Base-by-base conservation (phyloP, 2,329 filamentous ascomycete genomes). In the Xylariaceae sp. region DNA sequence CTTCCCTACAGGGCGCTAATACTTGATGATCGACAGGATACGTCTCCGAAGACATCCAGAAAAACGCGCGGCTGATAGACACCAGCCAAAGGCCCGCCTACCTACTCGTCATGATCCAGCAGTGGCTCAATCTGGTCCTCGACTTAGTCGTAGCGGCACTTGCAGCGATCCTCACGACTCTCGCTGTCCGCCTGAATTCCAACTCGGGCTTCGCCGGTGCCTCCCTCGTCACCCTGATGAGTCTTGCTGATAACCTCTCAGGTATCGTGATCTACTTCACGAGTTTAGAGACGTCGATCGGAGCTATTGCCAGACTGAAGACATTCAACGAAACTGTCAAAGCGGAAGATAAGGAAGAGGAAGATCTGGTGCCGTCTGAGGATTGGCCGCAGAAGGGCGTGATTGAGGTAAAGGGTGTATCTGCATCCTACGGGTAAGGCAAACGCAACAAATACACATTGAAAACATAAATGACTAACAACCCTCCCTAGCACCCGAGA, bases 41-140 rank as follows among this genome's bases (percentile, higher is more conserved):
- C 66, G 51, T 65, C 27, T 47, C 55, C 3, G 55, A 60, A 5
- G 64, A 69, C 43, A 53, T 62, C 14, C 51, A 63, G 16, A 65
- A 66, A 41, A 73, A 71, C 40, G 51, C 61, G 9, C 45, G 51
- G 14, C 55, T 72, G 1, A 54, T 76, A 4, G 66, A 75, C 43
- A 59, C 57, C 8, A 73, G 70, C 3, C 72, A 75, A 43, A 54
- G 65, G 18, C 73, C 73, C 3, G 69, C 68, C 24, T 77, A 76
- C 46, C 62, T 74, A 5, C 59, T 75, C 4, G 66, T 59, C 31
- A 66, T 66, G 37, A 65, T 74, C 14, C 72, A 76, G 48, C 62
- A 54, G 36, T 57, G 54, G 54, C 44, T 59, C 19, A 38, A 29
- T 2, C 16, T 51, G 3, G 48, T 53, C 5, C 43, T 55, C 1